Percentiles rank a stretch among this genome's conserved stretches.
phyloP scores from a whole-genome alignment of 495 filamentous ascomycete species.

The Rhizodiscina lignyota region DNA sequence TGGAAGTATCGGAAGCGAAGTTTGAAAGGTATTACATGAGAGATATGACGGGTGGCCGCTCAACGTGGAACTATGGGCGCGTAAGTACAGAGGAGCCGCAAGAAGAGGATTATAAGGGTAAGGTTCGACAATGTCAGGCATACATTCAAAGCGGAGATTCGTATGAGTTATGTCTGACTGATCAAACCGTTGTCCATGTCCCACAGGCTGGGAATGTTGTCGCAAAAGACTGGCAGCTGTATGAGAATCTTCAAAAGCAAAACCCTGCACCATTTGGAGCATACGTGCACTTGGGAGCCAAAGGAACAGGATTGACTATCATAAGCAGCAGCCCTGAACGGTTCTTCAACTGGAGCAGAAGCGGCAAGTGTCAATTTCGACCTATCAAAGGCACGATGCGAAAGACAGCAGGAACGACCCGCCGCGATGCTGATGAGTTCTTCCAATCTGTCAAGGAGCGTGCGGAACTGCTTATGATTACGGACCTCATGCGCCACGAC shows the following conservation, averaged over 20 bases:
- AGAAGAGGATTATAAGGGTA: constrained; percentile 39
- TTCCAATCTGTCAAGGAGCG: constrained; percentile 71
- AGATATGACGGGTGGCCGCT: too few species aligned
- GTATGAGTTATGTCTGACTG: constrained; percentile 86
- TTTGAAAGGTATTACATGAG: constrained; percentile 4
- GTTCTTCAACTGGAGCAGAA: constrained; percentile 58
- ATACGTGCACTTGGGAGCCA: constrained; percentile 26
- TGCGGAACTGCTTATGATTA: constrained; percentile 97
- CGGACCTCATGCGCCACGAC: constrained; percentile 86
- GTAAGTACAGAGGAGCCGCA: too few species aligned
- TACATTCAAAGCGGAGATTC: constrained; percentile 65
- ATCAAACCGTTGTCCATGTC: constrained; percentile 45
- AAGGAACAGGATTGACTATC: constrained; percentile 37
- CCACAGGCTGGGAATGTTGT: too few species aligned
- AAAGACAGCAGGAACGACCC: constrained; percentile 46
- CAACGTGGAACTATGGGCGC: too few species aligned
- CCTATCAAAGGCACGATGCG: constrained; percentile 94
- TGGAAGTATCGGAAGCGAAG: background rate
- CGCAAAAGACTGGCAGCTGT: constrained; percentile 51
- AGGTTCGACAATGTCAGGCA: constrained; percentile 53
- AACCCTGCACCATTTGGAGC: constrained; percentile 83
- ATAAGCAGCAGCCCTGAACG: constrained; percentile 83
- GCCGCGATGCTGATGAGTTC: constrained; percentile 47
- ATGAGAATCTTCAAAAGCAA: constrained; percentile 45
- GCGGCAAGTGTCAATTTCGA: constrained; percentile 42